Evolutionary conservation across 1,284 basidiomycete genomes (phyloP), one percentile per base, ranked within the genome.

Genomic region (Ganoderma multipileum): DNA sequence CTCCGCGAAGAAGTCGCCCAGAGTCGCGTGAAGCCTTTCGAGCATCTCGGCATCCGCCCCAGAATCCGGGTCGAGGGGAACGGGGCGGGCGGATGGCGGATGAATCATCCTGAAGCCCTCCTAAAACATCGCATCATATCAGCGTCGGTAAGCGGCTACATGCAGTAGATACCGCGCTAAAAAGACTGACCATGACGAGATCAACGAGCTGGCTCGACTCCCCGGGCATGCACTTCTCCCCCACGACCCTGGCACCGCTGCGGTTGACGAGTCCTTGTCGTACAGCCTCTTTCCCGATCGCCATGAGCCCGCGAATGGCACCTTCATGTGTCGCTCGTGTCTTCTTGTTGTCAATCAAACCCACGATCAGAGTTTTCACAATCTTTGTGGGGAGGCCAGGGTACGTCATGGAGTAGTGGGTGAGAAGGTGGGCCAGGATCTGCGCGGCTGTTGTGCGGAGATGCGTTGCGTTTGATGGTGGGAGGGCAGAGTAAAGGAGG

Each of bases 291-390:
- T 92, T 91, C 0, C 95, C 95, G 4, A 97, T 89, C 9, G 91
- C 93, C 33, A 91, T 85, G 36, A 97, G 84, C 16, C 95, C 95
- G 0, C 94, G 88, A 30, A 97, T 89, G 0, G 95, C 95, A 52
- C 96, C 95, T 79, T 94, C 94, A 66, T 93, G 86, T 16, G 92
- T 93, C 7, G 92, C 95, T 36, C 86, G 86, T 66, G 87, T 89
- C 78, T 92, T 92, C 7, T 85, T 88, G 20, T 86, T 84, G 0
- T 90, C 90, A 65, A 95, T 86, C 5, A 99, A 88, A 0, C 96
- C 96, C 16, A 96, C 87, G 8, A 97, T 86, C 7, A 99, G 87
- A 0, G 97, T 98, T 76, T 97, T 96, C 81, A 97, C 93, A 61
- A 99, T 92, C 11, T 97, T 91, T 39, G 94, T 92, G 7, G 92